Evolutionary conservation across 2,329 filamentous ascomycete species (phyloP), one percentile per base, ranked within the genome.

Genomic region (Alternaria ventricosa): DNA sequence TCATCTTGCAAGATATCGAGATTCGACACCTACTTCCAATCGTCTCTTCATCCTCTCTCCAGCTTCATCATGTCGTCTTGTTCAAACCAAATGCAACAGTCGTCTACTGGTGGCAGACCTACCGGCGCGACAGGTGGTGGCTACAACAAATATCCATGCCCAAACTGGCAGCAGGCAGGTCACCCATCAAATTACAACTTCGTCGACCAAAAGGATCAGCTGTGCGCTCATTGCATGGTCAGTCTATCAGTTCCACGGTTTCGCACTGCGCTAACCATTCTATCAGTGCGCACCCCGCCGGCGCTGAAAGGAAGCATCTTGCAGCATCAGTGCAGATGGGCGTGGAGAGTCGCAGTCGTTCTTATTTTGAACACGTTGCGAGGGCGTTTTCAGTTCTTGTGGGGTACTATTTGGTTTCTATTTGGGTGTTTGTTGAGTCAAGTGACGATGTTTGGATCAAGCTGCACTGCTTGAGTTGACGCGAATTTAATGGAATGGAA

Each of bases 61-160:
- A n/a, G 12, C 43, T 33, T 27, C 44, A 64, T 18, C 36, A 73
- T 73, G 71, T 67, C 70, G 58, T 65, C 67, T 4, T 63, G 64
- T 44, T 41, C 56, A 20, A 44, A 45, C 22, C 56, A 67, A 43
- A 61, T 57, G 45, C 28, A 59, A 22, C 69, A 69, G 46, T 60
- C 66, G 23, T 64, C 68, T 50, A 67, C 68, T 20, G 71, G 69
- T 28, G 64, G 68, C 50, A 60, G 69, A 44, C 61, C 66, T 47
- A 74, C 72, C n/a, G 72, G 72, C 44, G 72, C 72, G 54, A 68
- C 64, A 44, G 72, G 72, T 28, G 72, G 71, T 58, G 67, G 65
- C n/a, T 62, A 70, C 55, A 61, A 57, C 50, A 70, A 64, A 54
- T 69, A 72, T 27, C 62, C 60, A 12, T 74, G 72, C 67, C 54